Evolutionary conservation across 257 asterid genomes (phyloP), one percentile per base, ranked within the genome.

Genomic region (Nyctanthes arbortristis): DNA sequence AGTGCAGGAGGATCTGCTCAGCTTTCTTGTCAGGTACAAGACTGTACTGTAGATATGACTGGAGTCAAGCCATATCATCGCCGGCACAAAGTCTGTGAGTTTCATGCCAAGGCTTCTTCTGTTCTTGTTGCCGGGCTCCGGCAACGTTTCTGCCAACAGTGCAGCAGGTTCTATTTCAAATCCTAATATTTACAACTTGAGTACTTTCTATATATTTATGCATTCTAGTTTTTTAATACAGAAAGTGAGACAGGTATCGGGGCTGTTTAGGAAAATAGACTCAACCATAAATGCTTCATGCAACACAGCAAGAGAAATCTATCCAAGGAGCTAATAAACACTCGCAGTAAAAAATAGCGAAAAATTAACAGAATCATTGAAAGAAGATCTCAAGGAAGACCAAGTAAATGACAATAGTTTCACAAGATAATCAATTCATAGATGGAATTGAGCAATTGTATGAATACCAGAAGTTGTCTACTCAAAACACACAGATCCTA

Each of bases 71-170:
- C 82, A 24, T 92, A 92, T 76, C 88, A 92, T 69, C 96, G 96
- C 20, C 89, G 96, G 63, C 98, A 92, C 74, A 92, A 84, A 79
- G 98, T 88, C 43, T 92, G 98, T 40, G 92, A 81, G 66, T 75
- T 74, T 62, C 98, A 92, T 74, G 83, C 96, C 67, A 92, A 89
- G 87, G 93, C 96, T 40, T 78, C 87, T 0, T 84, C 77, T 11
- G 96, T 89, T 58, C 73, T 83, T 67, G 78, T 84, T 63, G 65
- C 82, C 1, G 96, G 85, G 72, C 24, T 52, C 43, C 84, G 77
- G 56, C 88, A 92, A 67, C 90, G 98, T 16, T 92, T 92, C 91
- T 92, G 96, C 75, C 98, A 92, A 88, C 98, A 92, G 89, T 92
- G 98, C 80, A 92, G 96, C 95, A 89, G 98, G 98, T n/a, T n/a